Conservation (phyloP, 2,329 filamentous ascomycete genomes). For the Neocucurbitaria cava region DNA sequence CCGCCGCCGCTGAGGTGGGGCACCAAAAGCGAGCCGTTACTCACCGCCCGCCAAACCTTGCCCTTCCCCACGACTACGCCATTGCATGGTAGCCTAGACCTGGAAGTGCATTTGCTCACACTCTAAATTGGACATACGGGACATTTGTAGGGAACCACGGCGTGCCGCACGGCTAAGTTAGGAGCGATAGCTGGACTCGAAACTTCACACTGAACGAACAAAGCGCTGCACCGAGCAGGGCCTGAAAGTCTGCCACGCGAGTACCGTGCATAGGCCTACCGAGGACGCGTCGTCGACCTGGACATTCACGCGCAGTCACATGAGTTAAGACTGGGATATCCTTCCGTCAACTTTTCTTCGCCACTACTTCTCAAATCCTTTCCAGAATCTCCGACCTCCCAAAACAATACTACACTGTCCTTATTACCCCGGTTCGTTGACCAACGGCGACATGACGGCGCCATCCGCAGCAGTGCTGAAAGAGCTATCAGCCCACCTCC, state of each 20-base stretch:
- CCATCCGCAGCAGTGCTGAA: conserved; percentile 28
- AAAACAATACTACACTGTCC: background rate
- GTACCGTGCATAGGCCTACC: conserved; percentile 10
- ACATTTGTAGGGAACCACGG: background rate
- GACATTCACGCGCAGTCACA: conserved; percentile 36
- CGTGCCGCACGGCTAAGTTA: background rate
- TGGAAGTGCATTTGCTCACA: background rate
- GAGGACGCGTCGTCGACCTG: conserved; percentile 17
- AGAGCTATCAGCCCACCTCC: conserved; percentile 53
- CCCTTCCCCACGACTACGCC: background rate
- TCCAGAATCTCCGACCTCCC: background rate
- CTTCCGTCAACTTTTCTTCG: conserved; percentile 17
- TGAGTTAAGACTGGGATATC: conserved; percentile 38
- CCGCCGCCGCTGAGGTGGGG: conserved; percentile 29
- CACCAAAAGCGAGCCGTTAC: conserved; percentile 21
- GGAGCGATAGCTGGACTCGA: background rate
- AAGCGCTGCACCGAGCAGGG: background rate
- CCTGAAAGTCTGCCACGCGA: background rate
- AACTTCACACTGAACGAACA: background rate
- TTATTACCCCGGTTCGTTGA: background rate
- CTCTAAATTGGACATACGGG: background rate
- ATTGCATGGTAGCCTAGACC: background rate
- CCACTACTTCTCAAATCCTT: conserved; percentile 10
- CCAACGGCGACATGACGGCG: conserved; percentile 23
- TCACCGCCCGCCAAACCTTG: conserved; percentile 11